Conservation (phyloP, 2,329 filamentous ascomycete genomes). For the Huntiella savannae region DNA sequence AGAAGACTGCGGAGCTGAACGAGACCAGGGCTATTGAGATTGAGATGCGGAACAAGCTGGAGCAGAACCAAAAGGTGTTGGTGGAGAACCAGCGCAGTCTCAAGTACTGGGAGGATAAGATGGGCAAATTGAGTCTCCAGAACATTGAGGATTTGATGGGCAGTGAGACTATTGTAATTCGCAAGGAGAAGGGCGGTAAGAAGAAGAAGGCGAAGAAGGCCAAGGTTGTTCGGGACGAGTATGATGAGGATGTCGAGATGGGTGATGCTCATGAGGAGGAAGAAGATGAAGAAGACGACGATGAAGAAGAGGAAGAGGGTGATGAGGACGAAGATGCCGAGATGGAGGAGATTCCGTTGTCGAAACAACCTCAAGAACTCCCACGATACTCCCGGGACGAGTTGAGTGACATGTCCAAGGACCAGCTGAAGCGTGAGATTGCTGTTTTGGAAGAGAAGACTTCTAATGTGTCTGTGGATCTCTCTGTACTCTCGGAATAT, state of each 20-base stretch:
- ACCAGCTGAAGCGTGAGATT: constrained; percentile 41
- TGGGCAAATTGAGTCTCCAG: constrained; percentile 65
- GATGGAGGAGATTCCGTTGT: constrained; percentile 14
- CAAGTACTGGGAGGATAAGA: constrained; percentile 76
- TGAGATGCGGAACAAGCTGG: constrained; percentile 95
- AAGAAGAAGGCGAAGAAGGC: constrained; percentile 6
- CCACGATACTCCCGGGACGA: constrained; percentile 61
- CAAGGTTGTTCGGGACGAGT: constrained; percentile 11
- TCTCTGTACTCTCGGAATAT: constrained; percentile 77
- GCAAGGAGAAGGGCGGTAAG: constrained; percentile 2
- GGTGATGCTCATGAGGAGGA: constrained; percentile 14
- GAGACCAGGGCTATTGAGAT: constrained; percentile 79
- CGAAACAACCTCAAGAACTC: constrained; percentile 35
- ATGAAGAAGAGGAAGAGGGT: constrained; percentile 3
- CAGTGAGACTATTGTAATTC: constrained; percentile 14
- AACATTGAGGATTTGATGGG: constrained; percentile 52
- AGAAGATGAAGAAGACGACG: constrained; percentile 16
- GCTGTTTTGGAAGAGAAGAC: constrained; percentile 48
- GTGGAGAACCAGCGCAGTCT: constrained; percentile 69
- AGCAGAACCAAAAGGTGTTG: constrained; percentile 83
- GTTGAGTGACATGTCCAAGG: constrained; percentile 45
- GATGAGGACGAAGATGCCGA: constrained; percentile 15
- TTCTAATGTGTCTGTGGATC: constrained; percentile 70
- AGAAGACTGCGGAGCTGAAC: constrained; percentile 70
- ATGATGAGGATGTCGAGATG: constrained; percentile 14